Base-by-base conservation (phyloP, 192 early-diverging fungal species). In the Linnemannia zychae region DNA sequence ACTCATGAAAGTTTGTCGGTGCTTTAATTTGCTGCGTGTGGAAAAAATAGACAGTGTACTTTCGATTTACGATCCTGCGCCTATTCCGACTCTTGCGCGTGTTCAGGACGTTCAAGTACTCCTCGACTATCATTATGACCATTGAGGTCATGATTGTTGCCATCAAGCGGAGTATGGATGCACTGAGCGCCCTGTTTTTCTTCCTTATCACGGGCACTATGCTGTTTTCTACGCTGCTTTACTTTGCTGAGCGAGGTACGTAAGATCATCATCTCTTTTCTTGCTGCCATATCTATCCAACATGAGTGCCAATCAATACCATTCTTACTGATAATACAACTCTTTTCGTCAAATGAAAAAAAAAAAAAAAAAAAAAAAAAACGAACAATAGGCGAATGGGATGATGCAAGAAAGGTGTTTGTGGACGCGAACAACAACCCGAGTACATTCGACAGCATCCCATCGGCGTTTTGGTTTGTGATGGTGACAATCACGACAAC, bases 81-180 rank as follows among this genome's bases (percentile, higher is more conserved):
- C 84, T 95, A 22, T 95, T 96, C 79, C 90, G 95, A 31, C 88
- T 96, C 22, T 84, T 96, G 68, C 91, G 95, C 22, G 89, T 96
- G 4, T 96, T 96, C 84, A 94, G 93, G 66, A 93, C 92, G n/a
- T 96, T 94, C 82, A 94, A 95, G 77, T 94, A 96, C 82, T 94
- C 93, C 71, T 93, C 92, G 69, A 91, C 94, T 16, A 91, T 96
- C 75, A 90, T 94, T 66, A 91, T 96, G 90, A 94, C 94, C 3
- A 94, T 96, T 18, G 95, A 96, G 66, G 95, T 96, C 36, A 92
- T 96, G 91, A 91, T 96, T 71, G 90, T 94, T 24, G 94, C 95
- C 34, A 90, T 95, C 20, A 93, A 92, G 68, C 89, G 94, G 71
- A 93, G 92, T 74, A 86, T 92, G 34, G 95, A 96, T 82, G 94